Evolutionary conservation across 169 alveolate species (phyloP), one percentile per base, ranked within the genome.

Genomic region (Eimeria tenella): DNA sequence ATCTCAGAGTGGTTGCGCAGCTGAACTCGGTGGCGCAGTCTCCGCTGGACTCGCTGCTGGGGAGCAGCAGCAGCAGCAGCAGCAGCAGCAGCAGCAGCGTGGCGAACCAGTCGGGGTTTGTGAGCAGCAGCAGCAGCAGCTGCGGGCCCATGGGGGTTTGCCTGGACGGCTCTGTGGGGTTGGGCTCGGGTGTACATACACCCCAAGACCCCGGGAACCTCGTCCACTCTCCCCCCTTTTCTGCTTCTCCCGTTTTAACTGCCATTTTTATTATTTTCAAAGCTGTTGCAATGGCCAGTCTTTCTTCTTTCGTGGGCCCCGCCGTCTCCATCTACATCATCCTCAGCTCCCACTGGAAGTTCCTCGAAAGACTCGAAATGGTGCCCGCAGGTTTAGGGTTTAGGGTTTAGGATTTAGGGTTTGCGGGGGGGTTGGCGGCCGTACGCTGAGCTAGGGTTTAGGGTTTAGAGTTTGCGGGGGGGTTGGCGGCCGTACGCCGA

Each of bases 341-440:
- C 25, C 63, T 75, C 63, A 49, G 86, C 86, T 75, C 86, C 25
- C 86, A 75, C 86, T 75, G 60, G 60, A 75, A 75, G 86, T 75
- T 75, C 86, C 60, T 75, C 17, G 86, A 42, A 13, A 42, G 86
- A 53, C 31, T 75, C 17, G 86, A 75, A 17, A 75, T 75, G 86
- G 86, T 75, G 1, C 23, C 21, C 31, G 1, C 6, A 15, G 7
- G 21, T 13, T 6, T 25, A 63, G 74, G 10, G 17, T 65, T 65
- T 65, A 65, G 74, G 74, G 74, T 65, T 7, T 65, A 65, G 7
- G 3, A 1, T 10, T 9, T 7, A 19, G 42, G 42, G 42, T 31
- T 31, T 31, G 42, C 42, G 42, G 42, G 42, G 2, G 42, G 42
- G 4, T 2, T 31, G 42, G 42, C 4, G 42, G 42, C 42, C 42